Base-by-base conservation (phyloP, 352 stramenopile genomes). In the Aphanomyces astaci region DNA sequence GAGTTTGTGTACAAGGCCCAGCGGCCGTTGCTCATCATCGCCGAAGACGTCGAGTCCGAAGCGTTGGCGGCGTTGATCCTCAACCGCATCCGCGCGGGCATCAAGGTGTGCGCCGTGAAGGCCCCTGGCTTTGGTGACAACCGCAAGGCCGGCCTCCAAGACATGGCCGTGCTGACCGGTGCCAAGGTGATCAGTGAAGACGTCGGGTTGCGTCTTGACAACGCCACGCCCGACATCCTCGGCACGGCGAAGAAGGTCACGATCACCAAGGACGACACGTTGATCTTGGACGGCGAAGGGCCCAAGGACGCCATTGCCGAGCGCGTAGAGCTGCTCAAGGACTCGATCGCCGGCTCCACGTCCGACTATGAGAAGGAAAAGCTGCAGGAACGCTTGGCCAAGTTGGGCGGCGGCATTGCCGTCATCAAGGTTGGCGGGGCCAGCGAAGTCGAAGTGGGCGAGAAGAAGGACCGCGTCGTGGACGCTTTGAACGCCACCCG, bases 281-380 rank as follows among this genome's bases (percentile, higher is more conserved):
- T 99, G 45, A 88, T 99, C 70, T 80, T 99, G 33, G 93, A 99
- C 78, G 98, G 97, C 60, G 84, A 84, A 5, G 97, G 97, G 46
- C 77, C 96, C 4, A 83, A 94, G 27, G 90, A 97, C 43, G 78
- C 81, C 28, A 98, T 99, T 39, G 90, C 98, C 46, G 97, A 99
- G 75, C 92, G 98, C 63, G 96, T 91, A 76, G 93, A 98, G 64
- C 76, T 99, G 46, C 95, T 99, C 66, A 88, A 96, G 64, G 81
- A 87, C 54, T 96, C 90, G 59, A 99, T 99, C 71, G 91, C 98
- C 5, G 78, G 74, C 60, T 99, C 96, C 63, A 98, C 98, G 72
- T 98, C 88, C 54, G 97, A 99, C 40, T 99, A 99, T 76, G 98
- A 99, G 81, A 97, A 98, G 79, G 97, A 99, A 84, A 99, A 99